These are phyloP conservation scores for Xylaria venustula DNA, from an alignment of 495 filamentous ascomycete species.

Conservation along the genomic window DNA sequence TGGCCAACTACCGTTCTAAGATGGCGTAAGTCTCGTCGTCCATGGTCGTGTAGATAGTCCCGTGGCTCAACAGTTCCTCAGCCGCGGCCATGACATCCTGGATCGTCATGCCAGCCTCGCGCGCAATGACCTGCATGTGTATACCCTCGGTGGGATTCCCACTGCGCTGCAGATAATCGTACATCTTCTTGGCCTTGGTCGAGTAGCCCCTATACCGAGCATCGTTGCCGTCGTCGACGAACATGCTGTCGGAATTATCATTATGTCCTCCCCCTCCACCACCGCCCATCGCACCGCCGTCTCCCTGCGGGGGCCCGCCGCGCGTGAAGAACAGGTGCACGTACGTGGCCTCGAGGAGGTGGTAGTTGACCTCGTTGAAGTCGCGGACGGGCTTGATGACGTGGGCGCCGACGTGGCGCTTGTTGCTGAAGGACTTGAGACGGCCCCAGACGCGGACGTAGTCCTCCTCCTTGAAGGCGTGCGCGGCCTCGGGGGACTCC, in stretches of 20 bases:
- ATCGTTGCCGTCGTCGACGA: conserved; percentile 49
- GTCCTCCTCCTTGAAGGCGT: conserved; percentile 53
- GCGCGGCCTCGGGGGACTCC: conserved; percentile 49
- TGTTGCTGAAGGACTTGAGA: conserved; percentile 74
- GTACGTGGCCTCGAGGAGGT: conserved; percentile 83
- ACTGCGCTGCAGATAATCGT: conserved; percentile 57
- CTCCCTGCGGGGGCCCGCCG: conserved; percentile 55
- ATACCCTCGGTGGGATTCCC: conserved; percentile 73
- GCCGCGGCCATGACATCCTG: conserved; percentile 71
- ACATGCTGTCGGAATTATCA: conserved; percentile 53
- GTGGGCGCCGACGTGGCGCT: conserved; percentile 76
- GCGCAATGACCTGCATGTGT: conserved; percentile 72
- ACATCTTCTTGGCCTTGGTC: conserved; percentile 63
- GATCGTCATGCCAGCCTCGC: conserved; percentile 57
- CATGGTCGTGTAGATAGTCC: conserved; percentile 83
- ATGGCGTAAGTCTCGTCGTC: conserved; percentile 83
- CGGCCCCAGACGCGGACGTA: conserved; percentile 83
- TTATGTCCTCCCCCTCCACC: conserved; percentile 20
- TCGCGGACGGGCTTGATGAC: conserved; percentile 74
- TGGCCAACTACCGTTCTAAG: conserved; percentile 50
- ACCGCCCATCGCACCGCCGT: background rate
- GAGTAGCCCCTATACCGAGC: conserved; percentile 31
- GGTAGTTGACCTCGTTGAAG: conserved; percentile 87
- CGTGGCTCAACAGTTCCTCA: conserved; percentile 70
- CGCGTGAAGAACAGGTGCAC: conserved; percentile 83